Evolutionary conservation across 495 filamentous ascomycete species (phyloP).

Genomic region (Hyaloscypha variabilis): DNA sequence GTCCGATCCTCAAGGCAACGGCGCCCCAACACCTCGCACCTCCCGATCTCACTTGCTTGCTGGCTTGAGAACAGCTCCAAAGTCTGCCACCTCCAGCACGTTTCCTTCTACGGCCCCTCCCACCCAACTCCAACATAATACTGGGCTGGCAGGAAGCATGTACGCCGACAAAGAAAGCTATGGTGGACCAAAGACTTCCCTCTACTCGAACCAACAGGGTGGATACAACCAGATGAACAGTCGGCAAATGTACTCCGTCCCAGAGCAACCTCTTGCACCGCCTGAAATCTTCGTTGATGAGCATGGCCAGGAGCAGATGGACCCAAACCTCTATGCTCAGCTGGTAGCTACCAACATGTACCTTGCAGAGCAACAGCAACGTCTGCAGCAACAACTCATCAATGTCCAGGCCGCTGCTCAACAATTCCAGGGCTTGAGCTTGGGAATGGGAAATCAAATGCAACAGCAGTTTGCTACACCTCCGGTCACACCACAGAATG

Average conservation of each 20-base stretch:
- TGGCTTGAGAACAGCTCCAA: conserved; percentile 89
- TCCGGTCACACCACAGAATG: conserved; percentile 42
- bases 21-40: conserved; percentile 79
- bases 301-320: conserved; percentile 66
- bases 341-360: conserved; percentile 84
- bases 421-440: conserved; percentile 76
- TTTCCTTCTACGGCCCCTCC: conserved; percentile 68
- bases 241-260: conserved; percentile 66
- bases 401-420: conserved; percentile 63
- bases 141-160: conserved; percentile 45
- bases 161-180: conserved; percentile 48
- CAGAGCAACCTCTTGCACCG: conserved; percentile 86
- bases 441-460: conserved; percentile 48
- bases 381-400: conserved; percentile 64
- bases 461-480: conserved; percentile 44
- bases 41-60: conserved; percentile 94
- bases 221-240: conserved; percentile 46
- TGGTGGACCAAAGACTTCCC: conserved; percentile 55
- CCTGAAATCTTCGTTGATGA: conserved; percentile 74
- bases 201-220: conserved; percentile 46
- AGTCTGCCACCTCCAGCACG: conserved; percentile 68
- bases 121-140: conserved; percentile 40
- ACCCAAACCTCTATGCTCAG: conserved; percentile 81
- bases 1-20: conserved; percentile 51
- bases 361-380: conserved; percentile 85